These are phyloP conservation scores for Cystobasidium sp. DNA, from an alignment of 1,284 basidiomycete species.

Conservation along the genomic window DNA sequence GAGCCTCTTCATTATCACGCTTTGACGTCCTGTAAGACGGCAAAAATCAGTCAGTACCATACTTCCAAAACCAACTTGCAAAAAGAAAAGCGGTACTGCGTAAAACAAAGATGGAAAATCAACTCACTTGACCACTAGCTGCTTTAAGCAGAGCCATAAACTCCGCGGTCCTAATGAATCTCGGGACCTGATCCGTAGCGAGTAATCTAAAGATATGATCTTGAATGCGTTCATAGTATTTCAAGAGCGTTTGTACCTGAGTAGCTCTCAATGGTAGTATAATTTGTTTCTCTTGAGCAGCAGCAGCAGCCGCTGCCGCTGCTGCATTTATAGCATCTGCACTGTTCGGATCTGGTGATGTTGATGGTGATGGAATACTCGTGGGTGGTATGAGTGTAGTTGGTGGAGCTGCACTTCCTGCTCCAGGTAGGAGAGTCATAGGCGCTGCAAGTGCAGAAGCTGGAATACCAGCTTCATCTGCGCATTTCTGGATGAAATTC, in stretches of 20 bases:
- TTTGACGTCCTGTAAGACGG: too few relatives aligned
- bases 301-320: constrained; percentile 6
- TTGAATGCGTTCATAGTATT: constrained; percentile 93
- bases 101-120: neutral
- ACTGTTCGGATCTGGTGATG: constrained; percentile 61
- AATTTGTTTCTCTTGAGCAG: constrained; percentile 42
- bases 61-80: too few relatives aligned
- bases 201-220: constrained; percentile 94
- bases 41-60: too few relatives aligned
- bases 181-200: constrained; percentile 77
- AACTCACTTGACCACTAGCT: constrained; percentile 30
- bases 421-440: constrained; percentile 18
- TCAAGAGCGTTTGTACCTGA: constrained; percentile 90
- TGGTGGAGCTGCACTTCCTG: neutral
- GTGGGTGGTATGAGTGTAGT: constrained; percentile 66
- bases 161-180: constrained; percentile 46
- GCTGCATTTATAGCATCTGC: constrained; percentile 58
- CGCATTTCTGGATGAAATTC: constrained; percentile 68
- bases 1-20: too few relatives aligned
- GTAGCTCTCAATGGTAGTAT: constrained; percentile 67
- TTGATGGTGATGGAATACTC: constrained; percentile 5
- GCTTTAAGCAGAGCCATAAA: constrained; percentile 45
- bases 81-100: too few relatives aligned
- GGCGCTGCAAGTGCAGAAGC: constrained; percentile 24
- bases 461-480: constrained; percentile 38